Base-by-base conservation (phyloP, 2,329 filamentous ascomycete species). In the Camillea tinctor region DNA sequence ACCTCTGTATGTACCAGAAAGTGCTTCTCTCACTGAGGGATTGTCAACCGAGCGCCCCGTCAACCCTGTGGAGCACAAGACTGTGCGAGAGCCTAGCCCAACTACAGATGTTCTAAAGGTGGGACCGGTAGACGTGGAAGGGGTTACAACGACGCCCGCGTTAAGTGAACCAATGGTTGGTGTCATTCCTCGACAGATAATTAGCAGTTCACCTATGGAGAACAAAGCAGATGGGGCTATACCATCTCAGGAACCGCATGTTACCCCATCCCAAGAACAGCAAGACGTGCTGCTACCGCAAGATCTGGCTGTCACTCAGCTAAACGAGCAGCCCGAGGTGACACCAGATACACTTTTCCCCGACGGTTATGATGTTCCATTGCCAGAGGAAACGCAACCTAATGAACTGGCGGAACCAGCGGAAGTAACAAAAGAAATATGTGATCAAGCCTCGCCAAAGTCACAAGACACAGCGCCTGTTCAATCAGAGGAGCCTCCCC, bases 41-140 rank as follows among this genome's bases (percentile, higher is more conserved):
- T 21, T 59, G 7, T 26, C 57, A 20, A 50, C 48, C 13, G 50
- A 26, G 21, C 51, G 53, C 15, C 56, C 64, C 19, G 52, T 52
- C 44, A 24, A 66, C 44, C n/a, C 54, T n/a, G 22, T 26, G 15
- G 58, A 60, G 22, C 56, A 61, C 24, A 52, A 62, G 19, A 20
- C 57, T 40, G 24, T 53, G 22, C 44, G 20, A 20, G 56, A 54
- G 19, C 56, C 58, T 30, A 51, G 21, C 13, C 49, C 52, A 40
- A 55, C 58, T 13, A 50, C 53, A 20, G 26, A 50, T 50, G 58
- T 50, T 53, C 56, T 26, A 48, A 51, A 23, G 26, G 21, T 53
- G 15, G 55, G 64, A 26, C 40, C 56, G 40, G n/a, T 44, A 36
- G 56, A 57, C 23, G 11, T 51, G 13, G 55, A 61, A 53, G 55